phyloP scores from a whole-genome alignment of 257 asterid genomes.

The Forsythia suspensa region DNA sequence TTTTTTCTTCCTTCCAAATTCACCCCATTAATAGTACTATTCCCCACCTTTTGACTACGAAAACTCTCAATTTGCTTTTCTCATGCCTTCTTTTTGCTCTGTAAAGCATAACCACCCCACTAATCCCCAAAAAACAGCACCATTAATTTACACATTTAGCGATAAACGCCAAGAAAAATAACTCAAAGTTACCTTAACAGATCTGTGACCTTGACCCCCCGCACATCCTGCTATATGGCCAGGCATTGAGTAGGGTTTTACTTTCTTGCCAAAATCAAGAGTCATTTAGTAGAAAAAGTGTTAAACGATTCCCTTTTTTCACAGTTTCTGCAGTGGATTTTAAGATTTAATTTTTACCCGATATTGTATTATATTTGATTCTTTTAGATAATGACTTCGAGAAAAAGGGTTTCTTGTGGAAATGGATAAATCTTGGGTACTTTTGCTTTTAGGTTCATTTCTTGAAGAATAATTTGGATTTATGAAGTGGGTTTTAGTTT shows the following conservation, averaged over 20 bases:
- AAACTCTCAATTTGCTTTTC: conserved; percentile 18
- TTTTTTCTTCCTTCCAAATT: conserved; percentile 15
- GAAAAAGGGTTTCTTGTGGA: conserved; percentile 9
- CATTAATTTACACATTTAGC: conserved; percentile 16
- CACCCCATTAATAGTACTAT: conserved; percentile 15
- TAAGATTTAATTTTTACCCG: conserved; percentile 19
- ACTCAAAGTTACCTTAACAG: conserved; percentile 16
- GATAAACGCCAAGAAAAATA: neutral
- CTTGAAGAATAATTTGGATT: conserved; percentile 11
- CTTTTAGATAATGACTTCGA: neutral
- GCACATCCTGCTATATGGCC: conserved; percentile 22
- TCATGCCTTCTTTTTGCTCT: conserved; percentile 20
- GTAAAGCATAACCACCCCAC: conserved; percentile 35
- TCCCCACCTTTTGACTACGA: conserved; percentile 18
- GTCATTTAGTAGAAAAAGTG: neutral
- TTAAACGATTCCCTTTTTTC: conserved; percentile 17
- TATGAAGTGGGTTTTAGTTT: conserved; percentile 14
- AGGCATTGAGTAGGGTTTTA: conserved; percentile 19
- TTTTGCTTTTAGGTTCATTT: conserved; percentile 23
- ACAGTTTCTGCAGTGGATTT: conserved; percentile 2
- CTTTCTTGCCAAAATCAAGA: conserved; percentile 16
- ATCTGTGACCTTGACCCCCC: conserved; percentile 32
- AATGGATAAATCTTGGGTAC: neutral
- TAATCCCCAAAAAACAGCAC: conserved; percentile 26
- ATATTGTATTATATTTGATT: neutral